Conservation (phyloP, 2,329 filamentous ascomycete genomes). For the Tolypocladium tundrense region DNA sequence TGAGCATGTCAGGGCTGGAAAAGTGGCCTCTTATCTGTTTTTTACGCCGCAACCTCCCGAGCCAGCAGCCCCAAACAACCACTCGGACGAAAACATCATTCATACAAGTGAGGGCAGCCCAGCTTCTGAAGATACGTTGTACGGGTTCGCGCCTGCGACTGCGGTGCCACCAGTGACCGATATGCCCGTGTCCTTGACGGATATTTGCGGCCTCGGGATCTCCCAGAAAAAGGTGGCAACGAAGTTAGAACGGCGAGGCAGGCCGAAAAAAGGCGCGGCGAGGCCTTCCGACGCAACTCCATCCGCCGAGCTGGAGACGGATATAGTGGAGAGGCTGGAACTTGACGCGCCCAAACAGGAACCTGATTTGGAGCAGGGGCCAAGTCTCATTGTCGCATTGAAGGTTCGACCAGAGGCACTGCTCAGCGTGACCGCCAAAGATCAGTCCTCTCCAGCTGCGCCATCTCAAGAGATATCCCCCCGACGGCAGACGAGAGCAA, state of each 20-base stretch:
- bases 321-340: neutral
- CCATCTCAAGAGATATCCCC: neutral
- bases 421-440: neutral
- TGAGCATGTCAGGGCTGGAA: constrained; percentile 24
- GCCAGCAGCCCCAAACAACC: neutral
- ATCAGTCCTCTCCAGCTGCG: neutral
- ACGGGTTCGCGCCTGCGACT: neutral
- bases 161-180: neutral
- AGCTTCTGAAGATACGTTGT: neutral
- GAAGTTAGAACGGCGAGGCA: neutral
- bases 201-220: neutral
- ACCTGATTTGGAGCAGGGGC: neutral
- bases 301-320: neutral
- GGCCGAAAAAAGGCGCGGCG: neutral
- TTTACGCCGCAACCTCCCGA: constrained; percentile 7
- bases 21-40: constrained; percentile 25
- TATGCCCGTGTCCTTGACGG: neutral
- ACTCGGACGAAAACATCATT: neutral
- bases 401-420: neutral
- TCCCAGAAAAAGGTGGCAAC: neutral
- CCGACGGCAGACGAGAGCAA: neutral
- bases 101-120: neutral
- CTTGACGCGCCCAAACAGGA: neutral
- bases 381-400: neutral
- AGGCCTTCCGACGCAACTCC: neutral